Conservation (phyloP, 352 stramenopile genomes). For the Globisporangium mamillatum region DNA sequence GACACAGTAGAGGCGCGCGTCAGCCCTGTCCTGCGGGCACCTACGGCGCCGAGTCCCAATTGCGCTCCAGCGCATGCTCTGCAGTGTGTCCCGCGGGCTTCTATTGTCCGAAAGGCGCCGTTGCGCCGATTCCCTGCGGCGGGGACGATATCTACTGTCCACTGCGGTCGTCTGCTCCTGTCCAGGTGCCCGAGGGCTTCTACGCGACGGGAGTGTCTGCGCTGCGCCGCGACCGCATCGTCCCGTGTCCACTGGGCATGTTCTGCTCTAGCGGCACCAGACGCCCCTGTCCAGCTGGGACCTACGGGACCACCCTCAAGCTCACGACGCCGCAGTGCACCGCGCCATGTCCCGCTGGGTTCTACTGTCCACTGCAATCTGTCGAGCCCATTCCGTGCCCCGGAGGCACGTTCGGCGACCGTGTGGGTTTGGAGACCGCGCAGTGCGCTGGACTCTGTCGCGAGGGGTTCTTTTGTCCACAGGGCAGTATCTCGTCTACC, state of each 20-base stretch:
- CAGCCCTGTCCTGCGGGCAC: slow-evolving; percentile 51
- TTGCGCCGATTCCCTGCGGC: slow-evolving; percentile 40
- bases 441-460: slow-evolving; percentile 59
- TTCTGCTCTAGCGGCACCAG: slow-evolving; percentile 55
- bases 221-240: slow-evolving; percentile 26
- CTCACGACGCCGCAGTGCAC: slow-evolving; percentile 37
- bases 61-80: slow-evolving; percentile 45
- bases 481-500: slow-evolving; percentile 45
- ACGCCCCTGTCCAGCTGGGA: slow-evolving; percentile 45
- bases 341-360: slow-evolving; percentile 45
- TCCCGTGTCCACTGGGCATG: slow-evolving; percentile 42
- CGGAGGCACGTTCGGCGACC: slow-evolving; percentile 53
- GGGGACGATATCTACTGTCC: slow-evolving; percentile 52
- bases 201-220: slow-evolving; percentile 39
- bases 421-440: slow-evolving; percentile 29
- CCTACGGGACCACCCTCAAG: slow-evolving; percentile 33
- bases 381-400: slow-evolving; percentile 34
- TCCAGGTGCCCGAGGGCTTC: slow-evolving; percentile 31
- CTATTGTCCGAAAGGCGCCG: slow-evolving; percentile 50
- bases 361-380: slow-evolving; percentile 51
- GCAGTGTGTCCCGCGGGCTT: slow-evolving; percentile 58
- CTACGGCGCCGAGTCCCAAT: slow-evolving; percentile 45
- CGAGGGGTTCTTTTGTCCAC: slow-evolving; percentile 60
- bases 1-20: slow-evolving; percentile 29
- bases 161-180: slow-evolving; percentile 31